Evolutionary conservation across 192 early-diverging fungal species (phyloP), one percentile per base, ranked within the genome.

Genomic region (Entophlyctis luteolus): DNA sequence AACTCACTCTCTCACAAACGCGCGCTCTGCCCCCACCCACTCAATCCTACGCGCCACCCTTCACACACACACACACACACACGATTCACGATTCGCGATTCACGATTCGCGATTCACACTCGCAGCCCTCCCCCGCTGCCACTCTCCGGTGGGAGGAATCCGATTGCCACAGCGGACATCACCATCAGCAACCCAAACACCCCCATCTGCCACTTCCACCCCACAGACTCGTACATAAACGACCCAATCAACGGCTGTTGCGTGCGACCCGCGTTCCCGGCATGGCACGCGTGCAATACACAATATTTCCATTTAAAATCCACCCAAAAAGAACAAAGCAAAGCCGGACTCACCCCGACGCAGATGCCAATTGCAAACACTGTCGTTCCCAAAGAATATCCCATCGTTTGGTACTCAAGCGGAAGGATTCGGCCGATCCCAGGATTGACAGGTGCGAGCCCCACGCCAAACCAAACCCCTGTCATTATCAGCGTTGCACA

Each of bases 351-450:
- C 25, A 54, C 52, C 55, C 55, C 55, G n/a, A 34, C 55, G 12
- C 14, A 14, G 12, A 57, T 57, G 10, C 55, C 55, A 14, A 27
- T 34, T 14, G 55, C 55, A 57, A 57, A 57, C 10, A 57, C 55
- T 1, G 37, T 27, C 25, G 27, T 34, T 18, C 14, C 37, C 55
- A 57, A 57, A 12, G 18, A 57, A 57, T 57, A 57, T 25, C 55
- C 55, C 23, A 57, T 34, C 55, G 55, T 57, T 1, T 14, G 10
- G 37, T 34, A 57, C 33, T 57, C 33, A 6, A 18, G 55, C 33
- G 55, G 55, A 27, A 57, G n/a, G 34, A 8, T 20, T 3, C 33
- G 14, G 33, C 33, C 55, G 37, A 57, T 57, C 55, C 18, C 2
- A 12, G 55, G 55, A 27, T 16, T 34, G 14, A 57, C 33, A 12